Base-by-base conservation (phyloP, 2,329 filamentous ascomycete genomes). In the Xenoacremonium recifei region DNA sequence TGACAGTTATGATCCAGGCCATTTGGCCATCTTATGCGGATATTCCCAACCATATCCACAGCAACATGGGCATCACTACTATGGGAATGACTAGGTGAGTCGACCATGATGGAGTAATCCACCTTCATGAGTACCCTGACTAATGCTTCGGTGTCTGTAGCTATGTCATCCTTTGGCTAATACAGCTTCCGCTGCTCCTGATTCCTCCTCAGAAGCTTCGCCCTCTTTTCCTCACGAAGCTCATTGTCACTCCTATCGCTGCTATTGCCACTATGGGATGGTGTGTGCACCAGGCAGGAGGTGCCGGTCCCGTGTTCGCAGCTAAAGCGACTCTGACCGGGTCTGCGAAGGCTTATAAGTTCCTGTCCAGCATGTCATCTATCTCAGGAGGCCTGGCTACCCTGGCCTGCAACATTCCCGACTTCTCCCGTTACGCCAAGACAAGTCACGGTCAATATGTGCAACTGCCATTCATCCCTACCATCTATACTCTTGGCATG, bases 351-450 rank as follows among this genome's bases (percentile, higher is more conserved):
- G 60, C 64, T 10, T 73, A 69, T 58, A 69, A 67, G 2, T 65
- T 62, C 13, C 50, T 73, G 17, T 67, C 69, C 3, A 68, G 66
- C 3, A 55, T 73, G 39, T 73, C 71, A 29, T 68, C 65, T 13
- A 71, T 76, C 21, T 73, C 72, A 17, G 72, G 73, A 16, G 66
- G 73, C 9, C 76, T 73, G 57, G 67, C 63, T 11, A 71, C 69
- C 18, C 64, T 73, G 44, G 71, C 72, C 2, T 69, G 76, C 41
- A 77, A 77, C 53, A 75, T 76, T 58, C 65, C 72, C 17, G 64
- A 67, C 41, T 63, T 66, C 27, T 42, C 39, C 2, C 36, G 44
- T 17, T 46, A 42, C 18, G 35, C 37, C 23, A 39, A 27, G 23
- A 38, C 17, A 6, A 29, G 33, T 5, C 25, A 25, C 2, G 38